Evolutionary conservation across 208 protist species (phyloP).

Genomic region (Borovskyia barvae): DNA sequence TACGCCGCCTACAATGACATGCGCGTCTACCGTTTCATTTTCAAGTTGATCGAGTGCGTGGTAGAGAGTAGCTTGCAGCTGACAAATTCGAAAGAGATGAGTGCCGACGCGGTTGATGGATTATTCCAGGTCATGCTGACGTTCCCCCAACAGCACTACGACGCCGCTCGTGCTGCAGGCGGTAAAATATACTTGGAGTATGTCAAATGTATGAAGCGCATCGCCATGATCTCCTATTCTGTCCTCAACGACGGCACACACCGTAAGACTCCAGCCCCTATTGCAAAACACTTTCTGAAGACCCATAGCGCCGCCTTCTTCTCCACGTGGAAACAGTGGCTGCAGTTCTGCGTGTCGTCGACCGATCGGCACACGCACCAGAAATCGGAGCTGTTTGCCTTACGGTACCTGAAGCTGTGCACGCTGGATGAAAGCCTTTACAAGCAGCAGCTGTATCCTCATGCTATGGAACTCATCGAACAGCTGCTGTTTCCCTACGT

Average conservation of each 20-base stretch:
- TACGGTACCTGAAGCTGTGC: constrained; percentile 81
- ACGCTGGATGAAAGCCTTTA: constrained; percentile 69
- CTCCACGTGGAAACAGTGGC: constrained; percentile 68
- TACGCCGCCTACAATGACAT: constrained; percentile 74
- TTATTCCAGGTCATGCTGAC: constrained; percentile 60
- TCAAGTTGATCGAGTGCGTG: constrained; percentile 83
- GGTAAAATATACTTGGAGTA: constrained; percentile 63
- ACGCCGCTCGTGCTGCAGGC: constrained; percentile 31
- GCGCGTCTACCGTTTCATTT: constrained; percentile 57
- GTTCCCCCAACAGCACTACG: constrained; percentile 68
- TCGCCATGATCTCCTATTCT: constrained; percentile 72
- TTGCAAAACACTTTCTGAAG: constrained; percentile 64
- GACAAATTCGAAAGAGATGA: constrained; percentile 34
- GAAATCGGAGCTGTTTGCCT: constrained; percentile 78
- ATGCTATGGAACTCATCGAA: constrained; percentile 71
- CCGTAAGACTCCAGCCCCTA: constrained; percentile 64
- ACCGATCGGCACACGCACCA: constrained; percentile 45
- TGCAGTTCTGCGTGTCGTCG: constrained; percentile 49
- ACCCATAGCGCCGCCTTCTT: constrained; percentile 45
- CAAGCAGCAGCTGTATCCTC: constrained; percentile 50
- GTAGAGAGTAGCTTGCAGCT: constrained; percentile 62
- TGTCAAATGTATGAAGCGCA: constrained; percentile 79
- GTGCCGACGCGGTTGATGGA: constrained; percentile 41
- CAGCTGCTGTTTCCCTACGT: constrained; percentile 80
- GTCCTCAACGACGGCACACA: constrained; percentile 74